These are phyloP conservation scores for Lasiodiplodia gonubiensis DNA, from an alignment of 2,329 filamentous ascomycete species.

Conservation along the genomic window DNA sequence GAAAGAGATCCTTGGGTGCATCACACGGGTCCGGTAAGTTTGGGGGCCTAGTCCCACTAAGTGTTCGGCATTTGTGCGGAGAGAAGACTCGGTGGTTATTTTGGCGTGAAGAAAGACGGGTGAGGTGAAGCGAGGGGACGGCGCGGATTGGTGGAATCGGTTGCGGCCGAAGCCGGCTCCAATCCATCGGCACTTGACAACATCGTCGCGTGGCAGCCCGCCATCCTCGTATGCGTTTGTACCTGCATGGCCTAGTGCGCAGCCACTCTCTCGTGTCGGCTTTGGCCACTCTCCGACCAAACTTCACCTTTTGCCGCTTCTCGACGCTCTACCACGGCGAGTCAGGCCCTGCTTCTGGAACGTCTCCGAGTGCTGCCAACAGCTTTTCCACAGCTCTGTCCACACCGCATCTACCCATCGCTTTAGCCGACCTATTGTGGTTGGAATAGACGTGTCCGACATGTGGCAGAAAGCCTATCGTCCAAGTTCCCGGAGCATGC, in stretches of 20 bases:
- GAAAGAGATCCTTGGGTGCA: conserved; percentile 5
- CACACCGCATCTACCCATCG: no score
- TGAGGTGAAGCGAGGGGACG: neutral
- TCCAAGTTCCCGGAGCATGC: no score
- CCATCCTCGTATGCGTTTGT: neutral
- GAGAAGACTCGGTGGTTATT: neutral
- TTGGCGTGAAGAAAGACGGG: neutral
- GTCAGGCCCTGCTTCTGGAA: neutral
- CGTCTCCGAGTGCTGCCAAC: neutral
- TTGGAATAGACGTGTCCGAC: no score
- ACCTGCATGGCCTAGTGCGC: neutral
- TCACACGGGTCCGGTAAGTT: neutral
- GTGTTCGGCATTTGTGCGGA: no score
- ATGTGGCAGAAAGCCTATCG: no score
- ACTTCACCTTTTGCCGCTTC: neutral
- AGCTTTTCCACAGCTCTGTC: no score
- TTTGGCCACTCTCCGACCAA: neutral
- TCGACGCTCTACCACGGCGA: neutral
- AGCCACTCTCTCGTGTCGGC: neutral
- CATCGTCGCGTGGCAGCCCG: conserved; percentile 13
- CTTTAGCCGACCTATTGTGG: no score
- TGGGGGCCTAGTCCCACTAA: neutral
- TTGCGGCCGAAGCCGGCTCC: conserved; percentile 6
- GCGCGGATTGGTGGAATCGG: conserved; percentile 11
- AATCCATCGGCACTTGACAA: neutral